Conservation (phyloP, 192 early-diverging fungal genomes). For the Chytriomyces hyalinus region DNA sequence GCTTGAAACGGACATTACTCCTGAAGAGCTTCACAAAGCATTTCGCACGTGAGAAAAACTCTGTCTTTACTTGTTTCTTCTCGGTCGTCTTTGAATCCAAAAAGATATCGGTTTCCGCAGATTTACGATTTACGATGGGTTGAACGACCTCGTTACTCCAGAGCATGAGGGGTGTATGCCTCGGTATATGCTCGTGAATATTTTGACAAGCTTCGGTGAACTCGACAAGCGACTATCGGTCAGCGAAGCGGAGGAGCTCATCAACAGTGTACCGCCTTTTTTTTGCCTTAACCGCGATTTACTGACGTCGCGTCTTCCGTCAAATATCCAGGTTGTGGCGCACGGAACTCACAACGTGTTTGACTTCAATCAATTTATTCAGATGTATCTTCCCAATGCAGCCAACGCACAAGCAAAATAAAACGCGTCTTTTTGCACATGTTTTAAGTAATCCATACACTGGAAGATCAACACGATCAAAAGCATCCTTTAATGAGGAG, state of each 20-base stretch:
- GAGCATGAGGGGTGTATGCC: slow-evolving; percentile 39
- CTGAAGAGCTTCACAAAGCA: slow-evolving; percentile 46
- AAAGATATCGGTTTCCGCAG: slow-evolving; percentile 27
- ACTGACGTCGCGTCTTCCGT: background rate
- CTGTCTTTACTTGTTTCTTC: background rate
- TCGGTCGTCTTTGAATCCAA: slow-evolving; percentile 26
- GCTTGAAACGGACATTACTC: slow-evolving; percentile 56
- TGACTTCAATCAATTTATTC: slow-evolving; percentile 57
- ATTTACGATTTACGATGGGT: slow-evolving; percentile 18
- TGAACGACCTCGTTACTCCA: slow-evolving; percentile 9
- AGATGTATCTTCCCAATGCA: slow-evolving; percentile 47
- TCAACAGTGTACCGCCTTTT: slow-evolving; percentile 44
- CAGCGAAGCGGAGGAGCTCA: slow-evolving; percentile 57
- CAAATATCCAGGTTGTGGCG: slow-evolving; percentile 47
- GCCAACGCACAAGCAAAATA: no score
- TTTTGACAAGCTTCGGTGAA: slow-evolving; percentile 54
- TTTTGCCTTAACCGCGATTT: background rate
- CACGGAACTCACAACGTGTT: slow-evolving; percentile 54
- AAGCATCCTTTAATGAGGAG: no score
- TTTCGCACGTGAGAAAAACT: slow-evolving; percentile 46
- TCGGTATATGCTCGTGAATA: slow-evolving; percentile 34
- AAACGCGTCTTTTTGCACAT: no score
- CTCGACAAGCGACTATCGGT: slow-evolving; percentile 43
- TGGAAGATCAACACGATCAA: no score
- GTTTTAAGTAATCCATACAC: no score